These are phyloP conservation scores for Geranium brycei DNA, from an alignment of 345 rosid species.

Conservation along the genomic window DNA sequence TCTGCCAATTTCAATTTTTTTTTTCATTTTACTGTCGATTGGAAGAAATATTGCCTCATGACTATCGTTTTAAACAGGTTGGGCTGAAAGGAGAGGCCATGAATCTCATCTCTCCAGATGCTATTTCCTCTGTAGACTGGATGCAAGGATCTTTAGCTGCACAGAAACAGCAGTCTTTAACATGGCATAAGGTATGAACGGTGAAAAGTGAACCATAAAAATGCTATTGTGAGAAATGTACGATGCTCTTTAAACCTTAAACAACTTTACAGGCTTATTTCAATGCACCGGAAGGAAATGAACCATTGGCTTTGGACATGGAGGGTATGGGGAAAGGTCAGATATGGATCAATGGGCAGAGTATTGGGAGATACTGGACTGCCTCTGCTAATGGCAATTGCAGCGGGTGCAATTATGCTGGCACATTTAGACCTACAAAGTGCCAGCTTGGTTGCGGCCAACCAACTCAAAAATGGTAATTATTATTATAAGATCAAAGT, in stretches of 20 bases:
- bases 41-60: slow-evolving; percentile 6
- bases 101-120: slow-evolving; percentile 60
- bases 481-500: neutral
- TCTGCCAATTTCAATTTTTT: no score
- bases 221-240: neutral
- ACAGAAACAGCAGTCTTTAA: slow-evolving; percentile 69
- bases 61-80: slow-evolving; percentile 32
- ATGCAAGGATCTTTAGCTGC: slow-evolving; percentile 43
- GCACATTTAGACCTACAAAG: slow-evolving; percentile 66
- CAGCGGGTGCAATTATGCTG: slow-evolving; percentile 63
- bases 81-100: slow-evolving; percentile 97
- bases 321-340: slow-evolving; percentile 97
- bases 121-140: slow-evolving; percentile 63
- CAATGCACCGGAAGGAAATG: slow-evolving; percentile 84
- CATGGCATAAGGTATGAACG: slow-evolving; percentile 79
- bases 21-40: neutral
- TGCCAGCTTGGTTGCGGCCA: slow-evolving; percentile 87
- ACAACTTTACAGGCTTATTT: slow-evolving; percentile 48
- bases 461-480: slow-evolving; percentile 80
- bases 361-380: slow-evolving; percentile 95
- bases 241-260: neutral
- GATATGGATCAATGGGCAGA: slow-evolving; percentile 89
- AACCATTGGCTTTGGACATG: slow-evolving; percentile 92
- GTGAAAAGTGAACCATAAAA: neutral
- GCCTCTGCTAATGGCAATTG: slow-evolving; percentile 75